phyloP scores from a whole-genome alignment of 257 asterid genomes.

The Solanum habrochaites region DNA sequence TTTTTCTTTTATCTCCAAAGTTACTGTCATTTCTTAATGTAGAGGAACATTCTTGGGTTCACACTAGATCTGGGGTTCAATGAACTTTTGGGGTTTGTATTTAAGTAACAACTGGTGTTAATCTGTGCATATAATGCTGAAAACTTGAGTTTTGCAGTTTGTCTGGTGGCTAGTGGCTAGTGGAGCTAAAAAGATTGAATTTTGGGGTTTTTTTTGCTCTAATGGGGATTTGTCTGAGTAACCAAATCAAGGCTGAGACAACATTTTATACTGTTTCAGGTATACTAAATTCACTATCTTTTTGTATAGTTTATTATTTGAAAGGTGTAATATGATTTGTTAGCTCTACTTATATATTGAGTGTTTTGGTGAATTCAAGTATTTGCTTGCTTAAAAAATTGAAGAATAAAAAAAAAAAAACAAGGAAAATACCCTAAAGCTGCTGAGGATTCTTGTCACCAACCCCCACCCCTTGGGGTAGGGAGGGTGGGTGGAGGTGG shows the following conservation, averaged over 20 bases:
- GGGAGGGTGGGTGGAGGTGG: background rate
- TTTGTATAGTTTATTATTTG: background rate
- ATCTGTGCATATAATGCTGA: slow-evolving; percentile 7
- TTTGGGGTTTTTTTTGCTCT: background rate
- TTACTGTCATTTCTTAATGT: background rate
- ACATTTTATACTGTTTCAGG: slow-evolving; percentile 44
- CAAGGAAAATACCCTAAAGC: background rate
- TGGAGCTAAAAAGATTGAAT: background rate
- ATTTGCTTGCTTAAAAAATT: background rate
- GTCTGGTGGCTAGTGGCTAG: slow-evolving; percentile 4
- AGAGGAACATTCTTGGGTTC: slow-evolving; percentile 13
- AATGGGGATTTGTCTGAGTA: slow-evolving; percentile 90
- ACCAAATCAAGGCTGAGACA: slow-evolving; percentile 72
- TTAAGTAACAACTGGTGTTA: background rate
- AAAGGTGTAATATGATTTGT: background rate
- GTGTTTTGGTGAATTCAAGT: background rate
- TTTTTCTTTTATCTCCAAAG: background rate
- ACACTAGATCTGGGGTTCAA: slow-evolving; percentile 40
- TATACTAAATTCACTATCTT: background rate
- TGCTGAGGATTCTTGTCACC: background rate
- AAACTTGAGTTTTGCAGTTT: slow-evolving; percentile 17
- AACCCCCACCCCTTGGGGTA: background rate
- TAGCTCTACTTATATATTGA: background rate
- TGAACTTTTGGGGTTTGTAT: background rate
- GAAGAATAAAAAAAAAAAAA: background rate